Conservation (phyloP, 2,329 filamentous ascomycete genomes). For the Xylariaceae sp. region DNA sequence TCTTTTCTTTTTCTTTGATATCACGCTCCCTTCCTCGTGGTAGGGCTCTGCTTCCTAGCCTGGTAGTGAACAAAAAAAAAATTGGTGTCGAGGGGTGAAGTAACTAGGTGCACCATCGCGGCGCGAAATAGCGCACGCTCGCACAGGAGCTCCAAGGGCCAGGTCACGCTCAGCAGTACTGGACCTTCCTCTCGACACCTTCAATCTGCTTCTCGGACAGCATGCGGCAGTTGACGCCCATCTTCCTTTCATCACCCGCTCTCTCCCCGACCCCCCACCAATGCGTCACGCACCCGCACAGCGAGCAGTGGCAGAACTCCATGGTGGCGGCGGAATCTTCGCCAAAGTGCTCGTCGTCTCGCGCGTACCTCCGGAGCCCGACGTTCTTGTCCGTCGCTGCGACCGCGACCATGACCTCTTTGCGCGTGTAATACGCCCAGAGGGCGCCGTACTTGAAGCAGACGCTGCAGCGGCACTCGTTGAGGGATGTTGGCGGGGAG, state of each 20-base stretch:
- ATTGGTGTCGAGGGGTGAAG: no score
- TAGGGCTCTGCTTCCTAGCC: no score
- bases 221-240: slow-evolving; percentile 14
- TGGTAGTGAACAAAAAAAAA: no score
- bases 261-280: slow-evolving; percentile 2
- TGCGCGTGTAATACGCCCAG: slow-evolving; percentile 16
- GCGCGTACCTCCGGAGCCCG: background rate
- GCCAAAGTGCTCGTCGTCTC: background rate
- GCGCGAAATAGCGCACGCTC: no score
- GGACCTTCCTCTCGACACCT: slow-evolving; percentile 3
- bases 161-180: background rate
- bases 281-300: slow-evolving; percentile 16
- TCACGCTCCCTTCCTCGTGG: no score
- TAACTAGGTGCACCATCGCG: no score
- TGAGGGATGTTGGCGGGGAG: slow-evolving; percentile 8
- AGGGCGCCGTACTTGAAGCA: slow-evolving; percentile 19
- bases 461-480: slow-evolving; percentile 19
- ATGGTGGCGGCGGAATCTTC: slow-evolving; percentile 1
- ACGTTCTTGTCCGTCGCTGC: background rate
- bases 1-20: no score
- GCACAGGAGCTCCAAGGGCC: no score
- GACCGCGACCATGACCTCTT: slow-evolving; percentile 5
- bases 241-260: slow-evolving; percentile 1
- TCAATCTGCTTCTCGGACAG: slow-evolving; percentile 5
- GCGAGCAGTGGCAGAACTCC: slow-evolving; percentile 12